Evolutionary conservation across 805 yeast species (phyloP).

Genomic region (Lipomyces lipofer): DNA sequence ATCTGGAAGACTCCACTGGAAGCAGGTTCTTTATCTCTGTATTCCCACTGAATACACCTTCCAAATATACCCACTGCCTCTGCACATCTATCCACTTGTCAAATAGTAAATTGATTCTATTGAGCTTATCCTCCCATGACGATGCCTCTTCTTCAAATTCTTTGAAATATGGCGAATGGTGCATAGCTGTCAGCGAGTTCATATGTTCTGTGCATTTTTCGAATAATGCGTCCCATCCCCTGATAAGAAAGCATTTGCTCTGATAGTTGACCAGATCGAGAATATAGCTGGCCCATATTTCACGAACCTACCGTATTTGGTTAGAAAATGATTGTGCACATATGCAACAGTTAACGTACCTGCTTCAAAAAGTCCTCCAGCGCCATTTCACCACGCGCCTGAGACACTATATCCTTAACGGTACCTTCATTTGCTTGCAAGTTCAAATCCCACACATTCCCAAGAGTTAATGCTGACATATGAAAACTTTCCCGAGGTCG

Average conservation of each 20-base stretch:
- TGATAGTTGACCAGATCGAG: slow-evolving; percentile 58
- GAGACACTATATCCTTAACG: slow-evolving; percentile 53
- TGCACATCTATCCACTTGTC: slow-evolving; percentile 83
- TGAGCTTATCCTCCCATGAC: slow-evolving; percentile 59
- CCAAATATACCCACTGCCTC: slow-evolving; percentile 82
- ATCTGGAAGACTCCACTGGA: slow-evolving; percentile 70
- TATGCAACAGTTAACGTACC: neutral
- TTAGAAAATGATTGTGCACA: neutral
- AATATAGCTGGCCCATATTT: slow-evolving; percentile 54
- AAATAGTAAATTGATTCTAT: slow-evolving; percentile 51
- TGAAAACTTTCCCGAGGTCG: slow-evolving; percentile 35
- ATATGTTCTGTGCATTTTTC: slow-evolving; percentile 61
- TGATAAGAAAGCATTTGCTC: slow-evolving; percentile 56
- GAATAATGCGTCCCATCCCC: slow-evolving; percentile 66
- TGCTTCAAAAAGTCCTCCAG: slow-evolving; percentile 57
- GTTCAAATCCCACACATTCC: slow-evolving; percentile 63
- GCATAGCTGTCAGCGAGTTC: slow-evolving; percentile 66
- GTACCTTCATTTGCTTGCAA: slow-evolving; percentile 47
- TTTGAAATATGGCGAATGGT: slow-evolving; percentile 59
- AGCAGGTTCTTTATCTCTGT: slow-evolving; percentile 61
- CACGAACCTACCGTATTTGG: slow-evolving; percentile 44
- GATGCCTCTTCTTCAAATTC: slow-evolving; percentile 60
- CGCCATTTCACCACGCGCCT: slow-evolving; percentile 71
- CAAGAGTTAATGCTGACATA: slow-evolving; percentile 46
- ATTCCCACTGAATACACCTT: slow-evolving; percentile 66